Evolutionary conservation across 2,329 filamentous ascomycete species (phyloP), one percentile per base, ranked within the genome.

Genomic region (Scedosporium minutisporum): DNA sequence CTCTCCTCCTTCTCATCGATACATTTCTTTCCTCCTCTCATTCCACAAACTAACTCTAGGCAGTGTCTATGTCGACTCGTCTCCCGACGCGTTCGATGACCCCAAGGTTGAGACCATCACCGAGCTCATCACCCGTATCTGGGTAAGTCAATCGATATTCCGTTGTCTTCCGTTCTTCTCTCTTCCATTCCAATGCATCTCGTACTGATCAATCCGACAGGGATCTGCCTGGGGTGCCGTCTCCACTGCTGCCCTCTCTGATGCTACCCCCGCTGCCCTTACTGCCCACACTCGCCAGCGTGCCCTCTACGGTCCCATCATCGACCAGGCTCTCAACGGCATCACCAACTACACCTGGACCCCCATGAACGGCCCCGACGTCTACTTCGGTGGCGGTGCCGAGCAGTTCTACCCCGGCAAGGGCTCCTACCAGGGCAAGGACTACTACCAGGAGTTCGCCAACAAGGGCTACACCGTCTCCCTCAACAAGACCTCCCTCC

Each of bases 41-140:
- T n/a, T 10, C n/a, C 23, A 27, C 5, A 10, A 33, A 25, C 55
- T 53, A 63, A 59, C 55, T 14, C 9, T 25, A 12, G 6, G 3
- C 14, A 79, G 81, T 67, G 82, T 93, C 38, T 93, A 95, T 64
- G 89, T 82, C 51, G 91, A 96, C 72, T 91, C 88, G 0, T 91
- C 88, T 58, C 78, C 83, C 12, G 81, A 88, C 68, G 76, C 82
- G 2, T 91, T 91, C 66, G 91, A 96, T 71, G 91, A 96, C 70
- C 91, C 91, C 62, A 95, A 93, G 77, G 84, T 96, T 23, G 91
- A 95, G 78, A 91, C 87, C 14, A 90, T 96, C 71, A 86, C 88
- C 23, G 89, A 92, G 74, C 80, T 95, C 63, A 87, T 93, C 75
- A 81, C 83, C 67, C 87, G 91, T 63, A 79, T 91, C 61, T 85